Percentiles rank a stretch among this genome's conserved stretches.
Conservation (phyloP, 352 stramenopile species). For the Globisporangium recalcitrans region DNA sequence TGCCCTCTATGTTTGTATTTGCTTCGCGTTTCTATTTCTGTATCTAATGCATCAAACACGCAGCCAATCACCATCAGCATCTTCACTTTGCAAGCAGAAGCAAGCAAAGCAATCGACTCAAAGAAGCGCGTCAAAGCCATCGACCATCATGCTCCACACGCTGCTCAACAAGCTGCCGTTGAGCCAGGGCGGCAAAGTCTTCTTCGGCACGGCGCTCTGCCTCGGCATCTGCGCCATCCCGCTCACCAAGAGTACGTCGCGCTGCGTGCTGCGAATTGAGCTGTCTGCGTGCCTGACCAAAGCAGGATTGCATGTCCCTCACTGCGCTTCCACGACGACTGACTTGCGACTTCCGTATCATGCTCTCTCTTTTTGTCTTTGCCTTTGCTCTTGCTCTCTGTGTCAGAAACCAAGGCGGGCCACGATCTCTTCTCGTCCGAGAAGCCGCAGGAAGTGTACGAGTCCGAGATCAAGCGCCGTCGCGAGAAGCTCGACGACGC, state of each 20-base stretch:
- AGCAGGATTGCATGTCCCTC: not conserved
- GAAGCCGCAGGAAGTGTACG: constrained; percentile 72
- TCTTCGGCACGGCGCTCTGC: constrained; percentile 59
- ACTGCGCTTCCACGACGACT: no score
- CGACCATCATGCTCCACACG: constrained; percentile 36
- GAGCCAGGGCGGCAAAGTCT: constrained; percentile 66
- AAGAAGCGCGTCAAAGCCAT: not conserved
- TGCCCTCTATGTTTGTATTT: no score
- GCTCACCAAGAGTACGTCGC: constrained; percentile 46
- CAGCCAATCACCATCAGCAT: no score
- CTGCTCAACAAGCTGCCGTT: constrained; percentile 68
- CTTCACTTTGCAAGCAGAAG: no score
- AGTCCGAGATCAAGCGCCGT: constrained; percentile 60
- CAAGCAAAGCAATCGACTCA: not conserved
- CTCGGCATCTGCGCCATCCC: constrained; percentile 68
- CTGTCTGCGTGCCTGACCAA: not conserved
- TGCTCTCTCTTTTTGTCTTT: not conserved
- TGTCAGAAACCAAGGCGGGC: constrained; percentile 64
- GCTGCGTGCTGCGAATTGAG: not conserved
- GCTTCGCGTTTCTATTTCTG: no score
- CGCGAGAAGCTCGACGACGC: constrained; percentile 56
- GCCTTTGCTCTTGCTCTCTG: constrained; percentile 3
- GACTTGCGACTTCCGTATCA: no score
- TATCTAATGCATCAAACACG: no score
- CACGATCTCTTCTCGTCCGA: constrained; percentile 86